phyloP scores from a whole-genome alignment of 352 stramenopile genomes.

The Phytophthora pluvialis region DNA sequence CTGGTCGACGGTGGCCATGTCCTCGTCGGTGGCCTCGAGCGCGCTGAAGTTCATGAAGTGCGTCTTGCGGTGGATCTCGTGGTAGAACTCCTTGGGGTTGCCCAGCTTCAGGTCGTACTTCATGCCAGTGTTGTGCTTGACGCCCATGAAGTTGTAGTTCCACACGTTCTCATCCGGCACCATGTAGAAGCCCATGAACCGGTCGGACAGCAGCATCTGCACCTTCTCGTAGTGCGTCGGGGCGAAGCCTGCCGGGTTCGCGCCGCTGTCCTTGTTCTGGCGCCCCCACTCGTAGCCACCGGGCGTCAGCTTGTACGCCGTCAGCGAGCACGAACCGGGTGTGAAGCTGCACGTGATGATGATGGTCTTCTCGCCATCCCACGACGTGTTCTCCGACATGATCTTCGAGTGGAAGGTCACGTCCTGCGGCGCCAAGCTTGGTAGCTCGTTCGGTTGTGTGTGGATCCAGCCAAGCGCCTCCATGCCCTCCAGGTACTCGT shows the following conservation, averaged over 20 bases:
- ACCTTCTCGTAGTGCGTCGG: constrained; percentile 99
- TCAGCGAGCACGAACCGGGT: constrained; percentile 99
- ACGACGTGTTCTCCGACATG: constrained; percentile 96
- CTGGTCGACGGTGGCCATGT: constrained; percentile 90
- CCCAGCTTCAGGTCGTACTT: constrained; percentile 98
- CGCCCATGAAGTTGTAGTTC: constrained; percentile 99
- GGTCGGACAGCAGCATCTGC: constrained; percentile 99
- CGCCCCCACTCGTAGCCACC: constrained; percentile 98
- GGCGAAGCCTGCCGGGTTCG: constrained; percentile 94
- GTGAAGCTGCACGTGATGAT: constrained; percentile 99
- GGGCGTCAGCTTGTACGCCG: constrained; percentile 98
- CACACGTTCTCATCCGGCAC: constrained; percentile 98
- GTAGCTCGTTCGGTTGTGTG: constrained; percentile 98
- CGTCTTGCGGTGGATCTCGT: constrained; percentile 98
- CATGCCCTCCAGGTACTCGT: constrained; percentile 97
- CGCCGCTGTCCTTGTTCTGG: constrained; percentile 97
- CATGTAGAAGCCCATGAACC: constrained; percentile 99
- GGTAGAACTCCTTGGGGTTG: constrained; percentile 99
- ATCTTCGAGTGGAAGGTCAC: constrained; percentile 97
- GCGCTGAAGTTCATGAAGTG: constrained; percentile 99
- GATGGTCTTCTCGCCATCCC: constrained; percentile 98
- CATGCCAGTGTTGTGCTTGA: constrained; percentile 98
- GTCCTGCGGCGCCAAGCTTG: constrained; percentile 96
- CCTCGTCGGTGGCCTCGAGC: constrained; percentile 94
- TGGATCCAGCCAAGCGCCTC: constrained; percentile 99